Conservation (phyloP, 164 flowering plant genomes). For the Piper betle region DNA sequence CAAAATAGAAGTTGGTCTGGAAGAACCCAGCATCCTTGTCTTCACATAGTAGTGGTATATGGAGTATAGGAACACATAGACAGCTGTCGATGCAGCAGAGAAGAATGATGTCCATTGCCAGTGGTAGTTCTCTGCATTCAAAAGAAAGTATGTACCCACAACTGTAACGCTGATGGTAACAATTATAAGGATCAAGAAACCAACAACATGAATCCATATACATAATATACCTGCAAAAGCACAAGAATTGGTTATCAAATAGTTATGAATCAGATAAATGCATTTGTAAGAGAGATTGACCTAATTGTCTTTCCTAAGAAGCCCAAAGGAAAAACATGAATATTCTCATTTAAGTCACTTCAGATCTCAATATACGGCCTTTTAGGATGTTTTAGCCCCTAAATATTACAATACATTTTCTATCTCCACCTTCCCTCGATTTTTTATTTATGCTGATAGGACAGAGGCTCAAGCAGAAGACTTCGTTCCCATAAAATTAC, state of each 20-base stretch:
- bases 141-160: conserved; percentile 89
- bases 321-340: no score
- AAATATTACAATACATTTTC: no score
- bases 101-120: conserved; percentile 99
- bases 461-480: no score
- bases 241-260: not conserved
- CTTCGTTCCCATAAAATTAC: conserved; percentile 16
- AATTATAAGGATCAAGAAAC: conserved; percentile 82
- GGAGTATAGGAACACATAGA: conserved; percentile 89
- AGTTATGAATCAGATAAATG: no score
- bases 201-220: conserved; percentile 94
- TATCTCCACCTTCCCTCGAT: no score
- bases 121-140: conserved; percentile 98
- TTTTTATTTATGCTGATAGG: no score
- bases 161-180: conserved; percentile 97
- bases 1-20: conserved; percentile 98
- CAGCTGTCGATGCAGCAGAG: conserved; percentile 95
- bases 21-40: conserved; percentile 99
- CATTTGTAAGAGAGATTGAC: not conserved
- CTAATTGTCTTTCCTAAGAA: no score
- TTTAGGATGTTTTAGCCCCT: no score
- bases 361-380: no score
- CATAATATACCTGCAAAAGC: conserved; percentile 79
- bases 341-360: no score
- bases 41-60: conserved; percentile 83